Conservation (phyloP, 148 eudicot species). For the Pouteria glomerata region DNA sequence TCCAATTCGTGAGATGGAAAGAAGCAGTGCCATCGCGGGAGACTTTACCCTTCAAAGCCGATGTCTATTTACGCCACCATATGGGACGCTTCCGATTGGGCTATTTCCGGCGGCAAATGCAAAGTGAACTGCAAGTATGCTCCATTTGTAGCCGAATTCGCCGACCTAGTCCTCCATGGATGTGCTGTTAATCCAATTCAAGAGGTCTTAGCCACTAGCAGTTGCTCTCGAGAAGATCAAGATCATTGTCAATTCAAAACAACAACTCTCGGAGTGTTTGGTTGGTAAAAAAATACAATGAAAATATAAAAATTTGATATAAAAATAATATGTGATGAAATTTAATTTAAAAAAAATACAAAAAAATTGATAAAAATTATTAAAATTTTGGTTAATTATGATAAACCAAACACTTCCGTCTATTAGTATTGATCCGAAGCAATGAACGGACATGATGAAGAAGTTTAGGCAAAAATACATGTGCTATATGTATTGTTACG, state of each 20-base stretch:
- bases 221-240: conserved; percentile 12
- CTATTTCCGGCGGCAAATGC: conserved; percentile 52
- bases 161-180: conserved; percentile 40
- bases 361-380: too few relatives aligned
- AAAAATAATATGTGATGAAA: too few relatives aligned
- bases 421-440: conserved; percentile 17
- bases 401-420: too few relatives aligned
- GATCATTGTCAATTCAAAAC: conserved; percentile 13
- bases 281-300: too few relatives aligned
- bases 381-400: too few relatives aligned
- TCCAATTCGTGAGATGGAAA: conserved; percentile 42
- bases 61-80: conserved; percentile 56
- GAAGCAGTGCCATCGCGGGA: conserved; percentile 39
- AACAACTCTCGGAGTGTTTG: too few relatives aligned
- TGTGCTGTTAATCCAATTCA: conserved; percentile 31
- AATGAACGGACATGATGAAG: conserved; percentile 34
- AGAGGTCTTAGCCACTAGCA: conserved; percentile 14
- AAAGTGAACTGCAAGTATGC: conserved; percentile 53
- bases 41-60: conserved; percentile 56
- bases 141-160: conserved; percentile 43
- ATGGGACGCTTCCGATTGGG: conserved; percentile 61
- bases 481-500: conserved; percentile 51
- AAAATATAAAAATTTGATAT: too few relatives aligned
- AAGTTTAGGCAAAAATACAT: conserved; percentile 30
- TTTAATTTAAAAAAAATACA: too few relatives aligned